Evolutionary conservation across 139 green algal species (phyloP).

Genomic region (Penium margaritaceum): DNA sequence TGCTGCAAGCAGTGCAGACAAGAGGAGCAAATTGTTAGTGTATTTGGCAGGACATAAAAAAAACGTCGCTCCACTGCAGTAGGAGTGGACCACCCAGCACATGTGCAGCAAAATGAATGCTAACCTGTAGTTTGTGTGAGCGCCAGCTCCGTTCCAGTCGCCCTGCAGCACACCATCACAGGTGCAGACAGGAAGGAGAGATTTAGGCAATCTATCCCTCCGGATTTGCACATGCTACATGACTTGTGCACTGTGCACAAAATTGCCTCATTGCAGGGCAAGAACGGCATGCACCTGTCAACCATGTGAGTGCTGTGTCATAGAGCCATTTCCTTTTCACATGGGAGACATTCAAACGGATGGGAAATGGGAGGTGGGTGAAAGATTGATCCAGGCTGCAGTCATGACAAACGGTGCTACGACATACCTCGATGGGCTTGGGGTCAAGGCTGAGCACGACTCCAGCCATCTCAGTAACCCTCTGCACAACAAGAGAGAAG

Average conservation of each 20-base stretch:
- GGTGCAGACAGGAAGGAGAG: no score
- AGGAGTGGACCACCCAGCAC: not conserved
- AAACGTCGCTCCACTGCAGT: not conserved
- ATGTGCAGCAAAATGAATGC: not conserved
- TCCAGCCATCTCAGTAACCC: constrained; percentile 83
- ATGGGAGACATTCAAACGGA: not conserved
- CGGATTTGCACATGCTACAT: no score
- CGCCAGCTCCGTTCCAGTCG: constrained; percentile 96
- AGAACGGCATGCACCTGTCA: not conserved
- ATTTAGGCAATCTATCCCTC: no score
- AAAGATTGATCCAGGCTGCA: not conserved
- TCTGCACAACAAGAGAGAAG: constrained; percentile 41
- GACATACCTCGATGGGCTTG: constrained; percentile 67
- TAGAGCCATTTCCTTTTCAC: no score
- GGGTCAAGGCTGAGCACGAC: constrained; percentile 88
- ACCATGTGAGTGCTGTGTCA: not conserved
- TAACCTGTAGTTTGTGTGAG: constrained; percentile 89
- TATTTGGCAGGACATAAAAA: not conserved
- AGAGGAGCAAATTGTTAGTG: not conserved
- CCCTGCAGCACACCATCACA: constrained; percentile 43
- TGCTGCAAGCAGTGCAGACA: not conserved
- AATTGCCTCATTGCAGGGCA: no score
- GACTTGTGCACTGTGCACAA: no score
- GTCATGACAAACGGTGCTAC: not conserved
- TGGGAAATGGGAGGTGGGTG: not conserved